Evolutionary conservation across 495 filamentous ascomycete species (phyloP).

Genomic region (Podospora pseudocomata): DNA sequence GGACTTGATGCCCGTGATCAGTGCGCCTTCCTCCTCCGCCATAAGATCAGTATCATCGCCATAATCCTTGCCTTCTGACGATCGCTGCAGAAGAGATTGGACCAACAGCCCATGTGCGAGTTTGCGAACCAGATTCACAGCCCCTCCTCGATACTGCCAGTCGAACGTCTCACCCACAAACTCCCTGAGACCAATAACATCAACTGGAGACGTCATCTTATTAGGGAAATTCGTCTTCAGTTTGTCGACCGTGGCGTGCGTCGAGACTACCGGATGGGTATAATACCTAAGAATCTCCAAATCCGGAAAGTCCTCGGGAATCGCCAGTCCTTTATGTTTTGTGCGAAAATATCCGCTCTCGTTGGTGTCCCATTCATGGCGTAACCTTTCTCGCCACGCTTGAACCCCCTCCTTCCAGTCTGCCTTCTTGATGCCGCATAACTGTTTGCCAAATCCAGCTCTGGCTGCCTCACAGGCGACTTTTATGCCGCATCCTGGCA

Average conservation of each 20-base stretch:
- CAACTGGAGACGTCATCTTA: conserved; percentile 59
- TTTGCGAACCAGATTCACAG: conserved; percentile 77
- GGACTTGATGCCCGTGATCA: conserved; percentile 61
- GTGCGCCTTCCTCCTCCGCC: conserved; percentile 42
- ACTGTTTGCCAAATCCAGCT: conserved; percentile 78
- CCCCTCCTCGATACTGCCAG: conserved; percentile 74
- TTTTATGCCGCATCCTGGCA: conserved; percentile 82
- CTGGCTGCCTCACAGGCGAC: conserved; percentile 84
- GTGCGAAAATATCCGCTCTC: conserved; percentile 75
- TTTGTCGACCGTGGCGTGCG: conserved; percentile 52
- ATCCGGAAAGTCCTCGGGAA: conserved; percentile 81
- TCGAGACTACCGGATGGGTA: conserved; percentile 76
- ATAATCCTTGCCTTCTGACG: conserved; percentile 17
- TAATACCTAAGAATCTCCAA: conserved; percentile 78
- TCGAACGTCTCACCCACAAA: conserved; percentile 80
- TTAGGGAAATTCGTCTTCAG: conserved; percentile 50
- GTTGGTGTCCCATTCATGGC: conserved; percentile 76
- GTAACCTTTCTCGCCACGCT: conserved; percentile 71
- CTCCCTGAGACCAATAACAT: conserved; percentile 62
- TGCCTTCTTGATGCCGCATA: conserved; percentile 57
- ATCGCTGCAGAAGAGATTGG: conserved; percentile 54
- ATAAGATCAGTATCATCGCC: conserved; percentile 42
- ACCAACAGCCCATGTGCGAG: conserved; percentile 75
- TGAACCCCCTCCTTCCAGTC: conserved; percentile 49
- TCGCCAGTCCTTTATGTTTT: conserved; percentile 66